Conservation (phyloP, 352 stramenopile species). For the Thalassiosira exigua region DNA sequence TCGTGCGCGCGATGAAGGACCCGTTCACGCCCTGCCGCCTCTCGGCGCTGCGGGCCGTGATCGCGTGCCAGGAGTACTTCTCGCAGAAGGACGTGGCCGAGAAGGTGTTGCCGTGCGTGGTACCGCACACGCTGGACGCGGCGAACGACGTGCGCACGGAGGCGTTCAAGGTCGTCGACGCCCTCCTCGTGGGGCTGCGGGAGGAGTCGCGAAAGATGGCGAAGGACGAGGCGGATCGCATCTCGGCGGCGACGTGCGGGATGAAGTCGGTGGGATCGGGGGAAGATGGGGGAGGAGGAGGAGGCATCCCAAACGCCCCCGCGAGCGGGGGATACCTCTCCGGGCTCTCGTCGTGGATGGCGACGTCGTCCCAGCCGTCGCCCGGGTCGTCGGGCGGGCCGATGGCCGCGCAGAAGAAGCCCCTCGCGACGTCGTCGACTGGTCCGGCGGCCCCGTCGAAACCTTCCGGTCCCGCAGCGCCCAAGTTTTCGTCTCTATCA, state of each 20-base stretch:
- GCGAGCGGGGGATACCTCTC: slow-evolving; percentile 66
- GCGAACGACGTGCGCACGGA: slow-evolving; percentile 71
- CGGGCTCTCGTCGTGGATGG: slow-evolving; percentile 79
- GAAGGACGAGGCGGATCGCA: slow-evolving; percentile 52
- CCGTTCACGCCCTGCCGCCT: slow-evolving; percentile 76
- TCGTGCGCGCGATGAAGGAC: slow-evolving; percentile 77
- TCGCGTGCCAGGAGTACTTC: slow-evolving; percentile 70
- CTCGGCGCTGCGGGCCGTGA: slow-evolving; percentile 59
- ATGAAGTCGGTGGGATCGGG: background rate
- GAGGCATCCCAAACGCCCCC: slow-evolving; percentile 15
- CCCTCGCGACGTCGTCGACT: slow-evolving; percentile 12
- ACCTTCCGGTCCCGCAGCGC: slow-evolving; percentile 38
- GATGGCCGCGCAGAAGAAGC: background rate
- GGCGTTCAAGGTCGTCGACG: slow-evolving; percentile 77
- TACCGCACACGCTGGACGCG: slow-evolving; percentile 70
- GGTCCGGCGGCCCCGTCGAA: slow-evolving; percentile 23
- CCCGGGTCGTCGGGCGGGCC: slow-evolving; percentile 5
- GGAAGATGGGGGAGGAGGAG: background rate
- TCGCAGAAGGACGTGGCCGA: slow-evolving; percentile 58
- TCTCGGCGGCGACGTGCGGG: slow-evolving; percentile 21
- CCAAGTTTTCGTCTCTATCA: slow-evolving; percentile 55
- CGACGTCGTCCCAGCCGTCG: slow-evolving; percentile 40
- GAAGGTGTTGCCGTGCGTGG: slow-evolving; percentile 71
- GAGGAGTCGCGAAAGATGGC: slow-evolving; percentile 66
- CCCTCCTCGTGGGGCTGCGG: slow-evolving; percentile 64